A percentile compares a stretch with the other conserved stretches of the same genome.
Evolutionary conservation across 225 moss, liverwort and hornwort species (phyloP).

Genomic region (Sphagnum tenellum): DNA sequence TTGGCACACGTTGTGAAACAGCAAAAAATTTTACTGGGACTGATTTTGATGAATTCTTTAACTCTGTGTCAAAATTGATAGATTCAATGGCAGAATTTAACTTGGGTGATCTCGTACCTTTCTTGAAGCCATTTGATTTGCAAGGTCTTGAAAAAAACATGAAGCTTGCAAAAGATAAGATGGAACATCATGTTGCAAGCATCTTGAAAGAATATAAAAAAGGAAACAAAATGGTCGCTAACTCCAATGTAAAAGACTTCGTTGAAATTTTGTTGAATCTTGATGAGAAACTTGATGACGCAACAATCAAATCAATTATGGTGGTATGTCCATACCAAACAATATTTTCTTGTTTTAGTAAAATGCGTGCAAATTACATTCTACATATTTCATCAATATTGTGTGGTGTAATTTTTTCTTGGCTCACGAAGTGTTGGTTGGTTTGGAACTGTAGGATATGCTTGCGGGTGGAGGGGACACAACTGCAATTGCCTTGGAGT

Average conservation of each 20-base stretch:
- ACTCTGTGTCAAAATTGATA: neutral
- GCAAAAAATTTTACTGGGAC: neutral
- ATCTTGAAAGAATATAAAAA: neutral
- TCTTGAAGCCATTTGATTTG: neutral
- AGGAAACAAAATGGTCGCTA: too few relatives aligned
- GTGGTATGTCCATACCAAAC: neutral
- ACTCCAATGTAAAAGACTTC: neutral
- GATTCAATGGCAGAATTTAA: neutral
- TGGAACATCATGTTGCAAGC: neutral
- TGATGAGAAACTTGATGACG: neutral
- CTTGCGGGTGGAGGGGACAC: neutral
- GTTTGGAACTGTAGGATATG: neutral
- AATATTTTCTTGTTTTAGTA: neutral
- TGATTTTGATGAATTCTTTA: neutral
- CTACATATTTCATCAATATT: neutral
- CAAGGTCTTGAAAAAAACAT: neutral
- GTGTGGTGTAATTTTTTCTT: neutral
- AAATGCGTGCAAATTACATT: neutral
- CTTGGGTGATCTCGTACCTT: neutral
- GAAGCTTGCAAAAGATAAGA: neutral
- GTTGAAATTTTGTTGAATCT: neutral
- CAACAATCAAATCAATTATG: neutral
- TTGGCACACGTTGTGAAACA: neutral
- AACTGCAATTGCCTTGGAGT: conserved; percentile 1
- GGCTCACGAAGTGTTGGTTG: neutral